Conservation (phyloP, 1,139 yeast genomes). For the Kurtzmaniella quercitrusa region DNA sequence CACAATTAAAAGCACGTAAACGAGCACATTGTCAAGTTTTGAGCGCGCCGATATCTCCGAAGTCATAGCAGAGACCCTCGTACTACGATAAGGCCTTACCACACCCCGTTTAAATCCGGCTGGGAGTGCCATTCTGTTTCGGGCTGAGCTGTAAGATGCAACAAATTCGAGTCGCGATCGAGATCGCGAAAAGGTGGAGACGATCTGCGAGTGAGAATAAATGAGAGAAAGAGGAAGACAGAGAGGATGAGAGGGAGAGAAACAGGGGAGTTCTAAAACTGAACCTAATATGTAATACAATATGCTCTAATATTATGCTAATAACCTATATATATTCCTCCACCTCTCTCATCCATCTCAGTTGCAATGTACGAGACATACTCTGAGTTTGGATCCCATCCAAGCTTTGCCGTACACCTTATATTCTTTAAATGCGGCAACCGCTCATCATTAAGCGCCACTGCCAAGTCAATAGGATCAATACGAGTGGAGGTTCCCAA, state of each 20-base stretch:
- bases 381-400: constrained; percentile 81
- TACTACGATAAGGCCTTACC: not conserved
- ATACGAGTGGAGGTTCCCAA: constrained; percentile 79
- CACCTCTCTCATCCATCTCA: constrained; percentile 37
- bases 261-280: not conserved
- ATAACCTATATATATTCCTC: constrained; percentile 45
- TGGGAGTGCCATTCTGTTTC: not conserved
- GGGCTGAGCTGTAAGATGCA: not conserved
- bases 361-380: constrained; percentile 48
- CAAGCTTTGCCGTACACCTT: constrained; percentile 69
- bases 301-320: constrained; percentile 10
- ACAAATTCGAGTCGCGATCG: not conserved
- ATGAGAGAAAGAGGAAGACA: not conserved
- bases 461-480: constrained; percentile 82
- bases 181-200: not conserved
- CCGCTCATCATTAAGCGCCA: constrained; percentile 77
- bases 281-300: not conserved
- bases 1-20: constrained; percentile 18
- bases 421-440: constrained; percentile 64
- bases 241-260: not conserved
- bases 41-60: constrained; percentile 1
- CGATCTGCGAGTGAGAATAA: not conserved
- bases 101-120: constrained; percentile 3
- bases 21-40: constrained; percentile 12
- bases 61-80: constrained; percentile 1